phyloP scores from a whole-genome alignment of 1,139 yeast species.

The Scheffersomyces illinoinensis region DNA sequence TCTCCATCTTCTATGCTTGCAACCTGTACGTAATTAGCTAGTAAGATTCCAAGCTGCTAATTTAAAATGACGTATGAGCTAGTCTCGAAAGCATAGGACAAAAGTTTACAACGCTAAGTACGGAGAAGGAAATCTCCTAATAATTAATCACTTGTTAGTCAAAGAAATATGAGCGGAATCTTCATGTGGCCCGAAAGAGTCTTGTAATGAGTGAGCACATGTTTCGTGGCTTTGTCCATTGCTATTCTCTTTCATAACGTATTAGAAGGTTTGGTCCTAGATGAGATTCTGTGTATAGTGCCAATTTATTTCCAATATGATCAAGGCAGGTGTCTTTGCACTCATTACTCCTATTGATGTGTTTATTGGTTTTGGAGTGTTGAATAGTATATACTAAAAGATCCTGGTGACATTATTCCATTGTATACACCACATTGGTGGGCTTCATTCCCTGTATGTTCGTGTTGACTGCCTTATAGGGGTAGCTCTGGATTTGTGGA shows the following conservation, averaged over 20 bases:
- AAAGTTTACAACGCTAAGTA: too few species aligned
- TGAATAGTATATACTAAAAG: conserved; percentile 30
- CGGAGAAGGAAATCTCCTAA: too few species aligned
- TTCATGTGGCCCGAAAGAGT: not conserved
- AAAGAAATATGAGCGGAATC: too few species aligned
- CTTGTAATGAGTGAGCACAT: conserved; percentile 7
- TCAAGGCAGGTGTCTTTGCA: conserved; percentile 20
- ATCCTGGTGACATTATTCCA: conserved; percentile 29
- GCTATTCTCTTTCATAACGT: conserved; percentile 20
- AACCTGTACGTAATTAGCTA: too few species aligned
- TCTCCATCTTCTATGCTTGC: too few species aligned
- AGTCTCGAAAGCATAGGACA: too few species aligned
- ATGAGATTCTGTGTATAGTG: conserved; percentile 1
- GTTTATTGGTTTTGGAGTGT: conserved; percentile 30
- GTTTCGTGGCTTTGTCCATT: conserved; percentile 19
- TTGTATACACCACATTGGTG: conserved; percentile 34
- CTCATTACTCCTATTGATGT: conserved; percentile 27
- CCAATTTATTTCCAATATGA: conserved; percentile 7
- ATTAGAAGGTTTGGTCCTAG: conserved; percentile 20
- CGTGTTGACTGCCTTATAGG: conserved; percentile 35
- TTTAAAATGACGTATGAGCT: too few species aligned
- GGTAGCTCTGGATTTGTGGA: conserved; percentile 35
- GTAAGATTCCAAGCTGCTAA: too few species aligned
- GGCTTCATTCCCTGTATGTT: conserved; percentile 35
- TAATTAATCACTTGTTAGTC: too few species aligned